Evolutionary conservation across 2,329 filamentous ascomycete species (phyloP), one percentile per base, ranked within the genome.

Genomic region (Aspergillus alliaceus): DNA sequence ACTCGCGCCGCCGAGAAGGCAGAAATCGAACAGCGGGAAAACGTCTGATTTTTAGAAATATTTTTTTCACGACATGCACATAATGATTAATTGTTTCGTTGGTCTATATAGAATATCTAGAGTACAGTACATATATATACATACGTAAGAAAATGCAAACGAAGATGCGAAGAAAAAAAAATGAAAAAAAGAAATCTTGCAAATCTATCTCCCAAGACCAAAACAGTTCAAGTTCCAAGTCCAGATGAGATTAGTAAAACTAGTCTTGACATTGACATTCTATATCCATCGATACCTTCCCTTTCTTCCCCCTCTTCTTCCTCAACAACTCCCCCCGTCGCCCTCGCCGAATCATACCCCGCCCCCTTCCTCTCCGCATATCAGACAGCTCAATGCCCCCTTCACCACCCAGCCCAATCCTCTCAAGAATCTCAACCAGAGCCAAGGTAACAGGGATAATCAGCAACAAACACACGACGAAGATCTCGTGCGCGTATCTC

Each of bases 11-110:
- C 50, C 12, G 64, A 59, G 32, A 64, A 67, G 51, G 39, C 37
- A 6, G 56, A 60, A 4, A 44, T 65, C 4, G 62, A 65, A 18
- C 56, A 62, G 60, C 58, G 57, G 15, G 62, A 66, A 49, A 54
- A 61, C 58, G 57, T 53, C 24, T 65, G 49, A 59, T 44, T n/a
- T n/a, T n/a, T n/a, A n/a, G n/a, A n/a, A n/a, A n/a, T n/a, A n/a
- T n/a, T 51, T 12, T n/a, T 25, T 35, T 15, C n/a, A 18, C 39
- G 31, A 34, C 7, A 6, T 4, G 14, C 9, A 18, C n/a, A 37
- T 37, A 39, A 51, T 18, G 12, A 18, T n/a, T 32, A 24, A 25
- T 32, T 52, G 15, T 25, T 31, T 22, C 2, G 27, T 29, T 5
- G 27, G 9, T 29, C 27, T 20, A 37, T 20, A 25, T 37, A 50